Evolutionary conservation across 371 early-diverging fungal species (phyloP), one percentile per base, ranked within the genome.

Genomic region (Caulochytrium protostelioides): DNA sequence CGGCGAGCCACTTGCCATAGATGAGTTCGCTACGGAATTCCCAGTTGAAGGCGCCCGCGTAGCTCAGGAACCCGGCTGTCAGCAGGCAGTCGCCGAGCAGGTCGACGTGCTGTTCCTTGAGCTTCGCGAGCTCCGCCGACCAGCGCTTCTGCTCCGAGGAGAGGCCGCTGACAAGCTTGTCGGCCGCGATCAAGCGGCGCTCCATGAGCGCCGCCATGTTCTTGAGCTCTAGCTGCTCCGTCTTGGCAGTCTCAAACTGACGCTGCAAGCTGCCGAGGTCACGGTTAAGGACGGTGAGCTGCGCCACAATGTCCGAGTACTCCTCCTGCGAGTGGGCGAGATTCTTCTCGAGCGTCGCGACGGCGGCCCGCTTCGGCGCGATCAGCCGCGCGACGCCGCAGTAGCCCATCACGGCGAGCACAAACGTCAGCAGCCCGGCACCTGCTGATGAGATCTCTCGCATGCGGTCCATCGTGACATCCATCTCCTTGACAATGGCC

Each of bases 1-100:
- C 66, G 9, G 38, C 45, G 41, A 59, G 40, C 69, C 69, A 69
- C 21, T 48, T 27, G 26, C 55, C 49, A 44, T 62, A 57, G 16
- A 69, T 54, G 12, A 69, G 46, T 28, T 69, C 60, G 30, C 57
- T 55, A 2, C 69, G 50, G 3, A 69, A 43, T 37, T 69, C 69
- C 69, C 69, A 69, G 35, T 65, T 69, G 49, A 69, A 69, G 1
- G 69, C 66, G 18, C 69, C 69, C 14, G 69, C 62, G 48, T 69
- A 69, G 39, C 61, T 55, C 17, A 65, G 38, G 38, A 69, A 69
- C 0, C 57, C 69, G 10, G 69, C 59, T 1, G 62, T 54, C 3
- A 69, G 41, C 22, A 69, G 38, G 44, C 69, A 69, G 44, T 69
- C 64, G 7, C 69, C 69, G 0, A 69, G 40, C 1, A 69, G 46